A percentile compares a stretch with the other conserved stretches of the same genome.
Conservation (phyloP, 768 basidiomycete species). For the Grammothele lineata region DNA sequence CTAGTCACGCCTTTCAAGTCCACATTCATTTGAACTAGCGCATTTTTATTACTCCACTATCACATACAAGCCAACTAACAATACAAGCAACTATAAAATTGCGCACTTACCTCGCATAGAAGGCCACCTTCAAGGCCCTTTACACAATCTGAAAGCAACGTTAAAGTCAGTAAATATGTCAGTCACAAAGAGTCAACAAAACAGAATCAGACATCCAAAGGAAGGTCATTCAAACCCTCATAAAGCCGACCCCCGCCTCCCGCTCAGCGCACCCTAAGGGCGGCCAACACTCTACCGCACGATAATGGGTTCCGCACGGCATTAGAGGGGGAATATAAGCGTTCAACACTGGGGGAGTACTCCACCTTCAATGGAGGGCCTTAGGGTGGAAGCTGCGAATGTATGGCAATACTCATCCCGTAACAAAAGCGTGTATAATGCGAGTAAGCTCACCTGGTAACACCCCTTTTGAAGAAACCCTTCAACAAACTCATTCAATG, state of each 20-base stretch:
- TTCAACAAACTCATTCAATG: not conserved
- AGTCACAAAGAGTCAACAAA: slow-evolving; percentile 2
- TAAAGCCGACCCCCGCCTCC: slow-evolving; percentile 67
- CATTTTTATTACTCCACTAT: too few relatives aligned
- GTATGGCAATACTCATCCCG: slow-evolving; percentile 51
- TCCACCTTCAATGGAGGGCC: slow-evolving; percentile 48
- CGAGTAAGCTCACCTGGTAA: not conserved
- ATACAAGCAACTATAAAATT: too few relatives aligned
- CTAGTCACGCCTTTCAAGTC: too few relatives aligned
- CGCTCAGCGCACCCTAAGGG: slow-evolving; percentile 65
- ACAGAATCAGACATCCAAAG: slow-evolving; percentile 83
- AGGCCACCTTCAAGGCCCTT: too few relatives aligned
- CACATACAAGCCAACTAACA: too few relatives aligned
- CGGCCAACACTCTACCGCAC: slow-evolving; percentile 61
- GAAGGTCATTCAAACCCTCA: slow-evolving; percentile 72
- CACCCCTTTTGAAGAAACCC: not conserved
- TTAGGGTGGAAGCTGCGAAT: slow-evolving; percentile 90
- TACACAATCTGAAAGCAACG: too few relatives aligned
- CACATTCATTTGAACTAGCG: too few relatives aligned
- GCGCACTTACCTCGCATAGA: too few relatives aligned
- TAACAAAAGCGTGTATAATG: not conserved
- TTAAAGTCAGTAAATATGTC: not conserved
- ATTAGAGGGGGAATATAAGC: slow-evolving; percentile 64
- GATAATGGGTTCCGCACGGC: slow-evolving; percentile 68
- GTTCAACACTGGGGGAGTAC: slow-evolving; percentile 73